Conservation (phyloP, 2,329 filamentous ascomycete species). For the Colletotrichum nymphaeae region DNA sequence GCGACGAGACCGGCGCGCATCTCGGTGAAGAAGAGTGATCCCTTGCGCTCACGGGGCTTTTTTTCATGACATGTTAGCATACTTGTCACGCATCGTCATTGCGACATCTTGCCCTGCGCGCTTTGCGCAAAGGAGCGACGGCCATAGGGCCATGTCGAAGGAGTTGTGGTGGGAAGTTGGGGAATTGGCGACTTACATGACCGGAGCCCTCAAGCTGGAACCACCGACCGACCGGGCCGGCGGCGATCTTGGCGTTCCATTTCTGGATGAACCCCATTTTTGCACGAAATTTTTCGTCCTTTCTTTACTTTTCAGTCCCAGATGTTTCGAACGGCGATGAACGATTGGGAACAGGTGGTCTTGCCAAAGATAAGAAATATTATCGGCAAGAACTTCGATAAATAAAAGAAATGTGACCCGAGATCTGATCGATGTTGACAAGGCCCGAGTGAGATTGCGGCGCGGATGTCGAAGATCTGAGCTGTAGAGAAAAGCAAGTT, state of each 20-base stretch:
- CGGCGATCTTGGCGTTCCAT: conserved; percentile 69
- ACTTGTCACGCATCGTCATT: not conserved
- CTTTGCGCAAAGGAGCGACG: not conserved
- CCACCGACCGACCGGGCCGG: conserved; percentile 74
- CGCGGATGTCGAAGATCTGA: conserved; percentile 3
- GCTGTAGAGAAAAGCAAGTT: conserved; percentile 13
- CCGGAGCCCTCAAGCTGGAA: conserved; percentile 87
- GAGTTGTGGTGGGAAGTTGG: not conserved
- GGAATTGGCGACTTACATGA: conserved; percentile 70
- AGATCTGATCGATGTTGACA: not conserved
- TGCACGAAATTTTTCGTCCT: conserved; percentile 21
- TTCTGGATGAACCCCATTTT: conserved; percentile 62
- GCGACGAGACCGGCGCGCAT: conserved; percentile 85
- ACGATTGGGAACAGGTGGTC: not conserved
- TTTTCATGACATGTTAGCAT: conserved; percentile 11
- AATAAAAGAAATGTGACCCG: not conserved
- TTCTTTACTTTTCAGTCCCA: not conserved
- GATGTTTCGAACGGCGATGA: not conserved
- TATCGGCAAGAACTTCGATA: not conserved
- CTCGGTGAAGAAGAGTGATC: conserved; percentile 84
- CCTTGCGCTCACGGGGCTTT: conserved; percentile 77
- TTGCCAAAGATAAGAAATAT: not conserved
- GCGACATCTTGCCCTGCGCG: not conserved
- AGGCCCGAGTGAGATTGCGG: not conserved
- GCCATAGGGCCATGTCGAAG: not conserved